Base-by-base conservation (phyloP, 2,329 filamentous ascomycete species). In the Hypoxylon sp. region DNA sequence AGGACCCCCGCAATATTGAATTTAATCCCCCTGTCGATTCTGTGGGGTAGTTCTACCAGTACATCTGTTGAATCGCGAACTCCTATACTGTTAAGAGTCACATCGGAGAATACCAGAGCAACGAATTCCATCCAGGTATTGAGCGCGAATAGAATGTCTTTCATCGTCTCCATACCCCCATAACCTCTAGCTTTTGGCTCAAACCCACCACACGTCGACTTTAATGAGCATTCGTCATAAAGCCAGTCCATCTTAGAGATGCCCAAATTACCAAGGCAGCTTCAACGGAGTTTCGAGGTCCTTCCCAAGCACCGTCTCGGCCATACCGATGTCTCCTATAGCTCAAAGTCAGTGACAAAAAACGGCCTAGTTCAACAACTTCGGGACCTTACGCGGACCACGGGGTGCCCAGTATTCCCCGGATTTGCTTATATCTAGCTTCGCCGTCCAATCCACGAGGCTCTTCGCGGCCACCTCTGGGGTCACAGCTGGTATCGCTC, bases 391-490 rank as follows among this genome's bases (percentile, higher is more conserved):
- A 90, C 89, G 80, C 63, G 90, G 85, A 71, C 91, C 91, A 70
- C 90, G 82, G 1, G 91, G 91, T 34, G 91, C 91, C 91, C 91
- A 93, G 72, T 87, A 92, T 79, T 92, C 82, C 6, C 91, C 91
- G 4, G 89, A 90, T 78, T 89, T 90, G 72, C 80, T 83, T 28
- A 92, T 86, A 73, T 89, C 87, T 66, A 93, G 87, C 10, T 80
- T 81, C 36, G 89, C 84, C 10, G 87, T 82, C 85, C 90, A 93
- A 28, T 88, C 82, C 0, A 85, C 79, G 46, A 93, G 79, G 43
- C 85, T 88, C 72, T 85, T 80, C 5, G 91, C 91, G 9, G 90
- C 89, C 74, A 88, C 86, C 69, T 91, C 88, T 0, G 91, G 89
- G 1, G 86, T 89, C 3, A 93, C 89, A 45, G 91, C 91, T 87